These are phyloP conservation scores for Leccinum boreale DNA, from an alignment of 768 basidiomycete species.

Conservation along the genomic window DNA sequence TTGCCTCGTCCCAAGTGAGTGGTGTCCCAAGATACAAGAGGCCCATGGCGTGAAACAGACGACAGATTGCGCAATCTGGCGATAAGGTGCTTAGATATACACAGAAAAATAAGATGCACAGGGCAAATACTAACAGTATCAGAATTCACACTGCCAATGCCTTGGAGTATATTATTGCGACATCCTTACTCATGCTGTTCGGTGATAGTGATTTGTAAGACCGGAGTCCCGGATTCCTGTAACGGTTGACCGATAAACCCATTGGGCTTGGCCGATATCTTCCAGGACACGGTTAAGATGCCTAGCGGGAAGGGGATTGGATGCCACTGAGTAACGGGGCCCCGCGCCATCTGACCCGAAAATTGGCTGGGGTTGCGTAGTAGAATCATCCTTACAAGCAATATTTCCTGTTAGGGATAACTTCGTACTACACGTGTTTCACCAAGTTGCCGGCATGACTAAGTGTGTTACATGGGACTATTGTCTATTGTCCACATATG, in stretches of 20 bases:
- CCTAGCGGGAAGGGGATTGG: not conserved
- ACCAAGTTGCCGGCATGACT: not conserved
- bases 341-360: not conserved
- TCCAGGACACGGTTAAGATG: not conserved
- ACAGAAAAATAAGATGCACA: not conserved
- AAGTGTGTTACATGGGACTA: not conserved
- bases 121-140: not conserved
- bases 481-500: not conserved
- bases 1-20: slow-evolving; percentile 86
- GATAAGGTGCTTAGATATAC: not conserved
- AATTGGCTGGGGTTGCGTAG: not conserved
- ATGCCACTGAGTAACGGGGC: not conserved
- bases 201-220: slow-evolving; percentile 20
- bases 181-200: slow-evolving; percentile 15
- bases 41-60: slow-evolving; percentile 59
- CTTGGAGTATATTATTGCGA: not conserved
- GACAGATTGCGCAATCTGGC: slow-evolving; percentile 12
- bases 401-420: not conserved
- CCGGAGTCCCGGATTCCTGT: not conserved
- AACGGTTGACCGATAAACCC: not conserved
- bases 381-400: not conserved
- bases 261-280: not conserved
- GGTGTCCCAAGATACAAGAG: slow-evolving; percentile 91
- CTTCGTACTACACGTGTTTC: not conserved
- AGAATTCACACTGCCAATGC: not conserved